Evolutionary conservation across 2,329 filamentous ascomycete species (phyloP).

Genomic region (Fusarium virguliforme): DNA sequence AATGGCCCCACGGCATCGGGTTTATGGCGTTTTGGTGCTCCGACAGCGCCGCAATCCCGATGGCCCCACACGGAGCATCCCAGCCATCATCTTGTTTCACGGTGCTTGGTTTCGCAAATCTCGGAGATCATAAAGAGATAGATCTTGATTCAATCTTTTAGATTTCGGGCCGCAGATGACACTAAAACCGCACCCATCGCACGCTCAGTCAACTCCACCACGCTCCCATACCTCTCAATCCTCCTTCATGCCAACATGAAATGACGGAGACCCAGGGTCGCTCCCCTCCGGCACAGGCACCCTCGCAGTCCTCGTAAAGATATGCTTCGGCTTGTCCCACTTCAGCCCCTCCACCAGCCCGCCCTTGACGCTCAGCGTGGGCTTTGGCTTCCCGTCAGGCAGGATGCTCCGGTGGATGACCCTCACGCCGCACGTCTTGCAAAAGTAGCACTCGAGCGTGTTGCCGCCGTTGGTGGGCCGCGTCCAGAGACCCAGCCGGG

Average conservation of each 20-base stretch:
- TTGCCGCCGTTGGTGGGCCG: conserved; percentile 60
- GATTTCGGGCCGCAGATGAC: not conserved
- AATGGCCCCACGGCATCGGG: conserved; percentile 35
- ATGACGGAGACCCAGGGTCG: conserved; percentile 40
- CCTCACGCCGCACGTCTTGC: conserved; percentile 62
- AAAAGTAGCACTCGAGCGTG: conserved; percentile 63
- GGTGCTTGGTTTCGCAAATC: conserved; percentile 8
- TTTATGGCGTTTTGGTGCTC: conserved; percentile 35
- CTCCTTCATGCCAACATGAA: conserved; percentile 4
- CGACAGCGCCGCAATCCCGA: conserved; percentile 38
- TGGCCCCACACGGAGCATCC: not conserved
- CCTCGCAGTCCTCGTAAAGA: conserved; percentile 63
- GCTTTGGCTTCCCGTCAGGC: conserved; percentile 56
- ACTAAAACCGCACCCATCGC: not conserved
- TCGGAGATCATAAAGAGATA: not conserved
- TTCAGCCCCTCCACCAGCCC: conserved; percentile 62
- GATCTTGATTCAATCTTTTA: conserved; percentile 1
- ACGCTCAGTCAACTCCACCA: not conserved
- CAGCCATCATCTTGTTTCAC: not conserved
- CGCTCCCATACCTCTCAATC: not conserved
- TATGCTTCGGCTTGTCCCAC: conserved; percentile 61
- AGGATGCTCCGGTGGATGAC: conserved; percentile 63
- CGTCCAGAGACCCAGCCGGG: conserved; percentile 57
- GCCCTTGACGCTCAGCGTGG: conserved; percentile 64
- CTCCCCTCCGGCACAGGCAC: conserved; percentile 61